A percentile compares a stretch with the other conserved stretches of the same genome.
Conservation (phyloP, 2,329 filamentous ascomycete species). For the Juglanconis juglandina region DNA sequence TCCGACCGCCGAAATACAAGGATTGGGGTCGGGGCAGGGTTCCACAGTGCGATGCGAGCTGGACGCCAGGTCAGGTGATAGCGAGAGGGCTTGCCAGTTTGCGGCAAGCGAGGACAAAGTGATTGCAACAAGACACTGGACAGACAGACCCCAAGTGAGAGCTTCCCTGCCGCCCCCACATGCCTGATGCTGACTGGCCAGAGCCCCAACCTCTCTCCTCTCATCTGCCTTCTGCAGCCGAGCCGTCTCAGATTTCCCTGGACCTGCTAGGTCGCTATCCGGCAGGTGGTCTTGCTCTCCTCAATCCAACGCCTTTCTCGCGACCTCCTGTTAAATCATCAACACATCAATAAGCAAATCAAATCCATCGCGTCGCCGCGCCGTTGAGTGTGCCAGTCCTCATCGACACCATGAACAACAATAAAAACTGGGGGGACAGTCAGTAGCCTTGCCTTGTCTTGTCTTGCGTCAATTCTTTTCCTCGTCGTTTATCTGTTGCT, state of each 20-base stretch:
- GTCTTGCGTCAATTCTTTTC: neutral
- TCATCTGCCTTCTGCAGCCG: conserved; percentile 1
- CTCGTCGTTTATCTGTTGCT: neutral
- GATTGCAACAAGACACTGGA: neutral
- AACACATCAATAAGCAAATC: conserved; percentile 10
- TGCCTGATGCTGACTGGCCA: conserved; percentile 3
- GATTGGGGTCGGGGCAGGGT: neutral
- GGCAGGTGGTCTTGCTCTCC: conserved; percentile 3
- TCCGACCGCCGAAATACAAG: neutral
- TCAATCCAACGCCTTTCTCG: conserved; percentile 5
- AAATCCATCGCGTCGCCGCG: conserved; percentile 9
- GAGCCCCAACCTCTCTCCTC: neutral
- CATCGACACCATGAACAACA: conserved; percentile 15
- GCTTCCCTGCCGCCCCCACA: too few species aligned
- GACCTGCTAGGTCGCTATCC: conserved; percentile 18
- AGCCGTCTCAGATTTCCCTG: neutral
- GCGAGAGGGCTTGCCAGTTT: neutral
- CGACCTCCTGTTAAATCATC: conserved; percentile 18
- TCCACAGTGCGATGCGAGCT: neutral
- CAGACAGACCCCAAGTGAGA: too few species aligned
- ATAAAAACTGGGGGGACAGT: conserved; percentile 20
- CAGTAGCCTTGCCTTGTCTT: conserved; percentile 8
- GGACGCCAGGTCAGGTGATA: conserved; percentile 1
- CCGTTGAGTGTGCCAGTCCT: conserved; percentile 7
- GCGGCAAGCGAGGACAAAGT: neutral